Conservation (phyloP, 495 filamentous ascomycete species). For the Aspergillus homomorphus region DNA sequence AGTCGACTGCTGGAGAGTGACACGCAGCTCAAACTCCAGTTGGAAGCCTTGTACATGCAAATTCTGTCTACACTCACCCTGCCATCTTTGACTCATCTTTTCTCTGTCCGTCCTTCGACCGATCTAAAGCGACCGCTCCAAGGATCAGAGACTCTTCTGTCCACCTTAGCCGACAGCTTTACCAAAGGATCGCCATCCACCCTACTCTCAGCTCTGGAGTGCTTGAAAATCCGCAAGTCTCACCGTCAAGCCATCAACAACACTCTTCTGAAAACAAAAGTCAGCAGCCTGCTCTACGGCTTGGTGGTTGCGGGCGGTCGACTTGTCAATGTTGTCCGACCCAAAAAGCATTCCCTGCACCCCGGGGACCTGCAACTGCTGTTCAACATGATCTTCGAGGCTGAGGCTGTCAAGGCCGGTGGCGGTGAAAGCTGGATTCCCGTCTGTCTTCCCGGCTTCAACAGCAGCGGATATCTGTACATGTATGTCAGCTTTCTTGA, state of each 20-base stretch:
- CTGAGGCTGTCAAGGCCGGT: constrained; percentile 78
- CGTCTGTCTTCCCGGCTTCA: constrained; percentile 93
- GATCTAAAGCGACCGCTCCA: constrained; percentile 90
- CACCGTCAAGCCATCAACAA: constrained; percentile 86
- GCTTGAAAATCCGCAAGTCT: constrained; percentile 79
- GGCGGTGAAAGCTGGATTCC: constrained; percentile 98
- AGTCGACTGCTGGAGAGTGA: constrained; percentile 90
- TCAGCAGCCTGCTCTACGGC: constrained; percentile 80
- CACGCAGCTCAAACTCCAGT: constrained; percentile 76
- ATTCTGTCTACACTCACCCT: constrained; percentile 93
- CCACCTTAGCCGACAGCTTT: constrained; percentile 89
- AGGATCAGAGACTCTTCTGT: constrained; percentile 87
- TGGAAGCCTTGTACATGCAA: constrained; percentile 96
- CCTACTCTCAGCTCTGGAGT: constrained; percentile 86
- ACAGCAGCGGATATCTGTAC: constrained; percentile 94
- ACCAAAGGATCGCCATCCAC: constrained; percentile 87
- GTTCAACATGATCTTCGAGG: constrained; percentile 99
- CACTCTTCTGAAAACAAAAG: constrained; percentile 72
- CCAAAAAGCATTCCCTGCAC: constrained; percentile 92
- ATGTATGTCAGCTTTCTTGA: constrained; percentile 96
- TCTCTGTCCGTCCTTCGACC: constrained; percentile 83
- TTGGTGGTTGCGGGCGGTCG: constrained; percentile 90
- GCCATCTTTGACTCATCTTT: constrained; percentile 82
- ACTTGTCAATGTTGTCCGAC: constrained; percentile 90
- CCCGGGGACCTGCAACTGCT: constrained; percentile 94